Percentiles rank a stretch among this genome's conserved stretches.
These are phyloP conservation scores for Tubosaeta sp. DNA, from an alignment of 768 basidiomycete species.

Conservation along the genomic window DNA sequence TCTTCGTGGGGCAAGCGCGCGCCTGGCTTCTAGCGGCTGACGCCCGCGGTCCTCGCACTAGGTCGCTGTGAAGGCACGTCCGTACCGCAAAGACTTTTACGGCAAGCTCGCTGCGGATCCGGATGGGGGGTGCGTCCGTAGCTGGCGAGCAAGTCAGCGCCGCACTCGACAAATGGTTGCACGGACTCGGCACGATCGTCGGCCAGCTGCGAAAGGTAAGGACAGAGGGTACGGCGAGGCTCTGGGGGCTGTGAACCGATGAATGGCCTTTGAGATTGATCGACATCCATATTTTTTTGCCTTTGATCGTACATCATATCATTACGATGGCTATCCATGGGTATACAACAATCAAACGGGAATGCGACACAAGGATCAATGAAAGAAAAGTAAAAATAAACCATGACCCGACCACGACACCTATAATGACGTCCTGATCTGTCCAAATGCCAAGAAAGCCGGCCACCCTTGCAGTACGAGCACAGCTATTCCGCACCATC, in stretches of 20 bases:
- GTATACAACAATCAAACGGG: too few relatives aligned
- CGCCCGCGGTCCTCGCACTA: not conserved
- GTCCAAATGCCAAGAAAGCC: not conserved
- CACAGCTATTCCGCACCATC: not conserved
- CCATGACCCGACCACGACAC: too few relatives aligned
- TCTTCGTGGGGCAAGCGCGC: constrained; percentile 30
- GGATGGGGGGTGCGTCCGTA: constrained; percentile 43
- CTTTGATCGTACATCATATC: too few relatives aligned
- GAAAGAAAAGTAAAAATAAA: too few relatives aligned
- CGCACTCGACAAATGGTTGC: constrained; percentile 58
- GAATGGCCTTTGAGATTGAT: too few relatives aligned
- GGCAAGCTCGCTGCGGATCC: constrained; percentile 54
- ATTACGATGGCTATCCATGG: too few relatives aligned
- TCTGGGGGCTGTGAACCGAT: too few relatives aligned
- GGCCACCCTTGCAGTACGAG: not conserved
- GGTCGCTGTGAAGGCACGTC: constrained; percentile 60
- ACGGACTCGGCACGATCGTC: constrained; percentile 51
- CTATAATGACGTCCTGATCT: too few relatives aligned
- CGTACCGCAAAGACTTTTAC: constrained; percentile 60
- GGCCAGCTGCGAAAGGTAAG: constrained; percentile 46
- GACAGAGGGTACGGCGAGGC: constrained; percentile 50
- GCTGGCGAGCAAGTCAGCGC: constrained; percentile 47
- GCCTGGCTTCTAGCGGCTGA: not conserved
- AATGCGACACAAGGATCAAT: too few relatives aligned
- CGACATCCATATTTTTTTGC: too few relatives aligned